Evolutionary conservation across 2,329 filamentous ascomycete genomes (phyloP), one percentile per base, ranked within the genome.

Genomic region (Cordyceps cateniannulata): DNA sequence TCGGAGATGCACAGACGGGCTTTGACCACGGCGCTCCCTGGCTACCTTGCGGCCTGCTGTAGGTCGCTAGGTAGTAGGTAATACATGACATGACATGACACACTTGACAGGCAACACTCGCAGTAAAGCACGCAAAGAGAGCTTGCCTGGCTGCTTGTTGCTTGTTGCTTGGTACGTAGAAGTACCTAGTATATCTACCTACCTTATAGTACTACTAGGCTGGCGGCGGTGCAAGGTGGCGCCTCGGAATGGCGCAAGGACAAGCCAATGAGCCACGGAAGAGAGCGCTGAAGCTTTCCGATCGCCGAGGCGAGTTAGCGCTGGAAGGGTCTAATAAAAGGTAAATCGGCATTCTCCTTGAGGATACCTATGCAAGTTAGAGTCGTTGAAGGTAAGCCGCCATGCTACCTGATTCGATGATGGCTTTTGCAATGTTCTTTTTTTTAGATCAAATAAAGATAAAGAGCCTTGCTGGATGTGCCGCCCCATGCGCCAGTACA

Each of bases 221-320:
- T 24, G 40, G 52, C 45, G 51, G 51, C 51, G 24, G 51, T 42
- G 51, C 24, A 54, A 16, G n/a, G 18, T 14, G 49, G 18, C 9
- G n/a, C 16, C 40, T 47, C 40, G 40, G 25, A 57, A 57, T 25
- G 22, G 10, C 44, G 14, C 14, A 55, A 18, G 54, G 29, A 55
- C 44, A 27, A 35, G 54, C 45, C 29, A 49, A 12, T 8, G 32
- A n/a, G n/a, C n/a, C 22, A 38, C 53, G 29, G 42, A 29, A 57
- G n/a, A 35, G 8, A 12, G 12, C 44, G 6, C 42, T 47, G 44
- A 52, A 45, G 48, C 16, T 59, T 59, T 59, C 38, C 56, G 56
- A 59, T 59, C 48, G 56, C 56, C 48, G 56, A 52, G 48, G 48
- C 48, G 35, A 35, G 24, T 51, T 32, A n/a, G 25, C 38, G 25